Conservation (phyloP, 805 yeast genomes). For the Geotrichum ghanense region DNA sequence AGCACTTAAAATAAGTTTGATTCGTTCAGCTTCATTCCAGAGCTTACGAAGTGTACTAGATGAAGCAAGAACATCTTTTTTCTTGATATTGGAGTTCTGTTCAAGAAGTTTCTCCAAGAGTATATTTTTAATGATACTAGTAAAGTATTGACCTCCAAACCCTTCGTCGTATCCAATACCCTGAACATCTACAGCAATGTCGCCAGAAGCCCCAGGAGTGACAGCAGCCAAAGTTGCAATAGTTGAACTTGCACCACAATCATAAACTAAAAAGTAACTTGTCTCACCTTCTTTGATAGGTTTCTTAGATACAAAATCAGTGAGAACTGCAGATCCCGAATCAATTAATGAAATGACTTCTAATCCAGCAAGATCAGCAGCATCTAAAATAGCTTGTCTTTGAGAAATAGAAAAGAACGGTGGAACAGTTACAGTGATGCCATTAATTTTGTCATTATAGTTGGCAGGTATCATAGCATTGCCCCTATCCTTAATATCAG, state of each 20-base stretch:
- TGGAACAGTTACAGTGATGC: constrained; percentile 70
- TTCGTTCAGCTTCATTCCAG: constrained; percentile 78
- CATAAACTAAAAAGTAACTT: constrained; percentile 64
- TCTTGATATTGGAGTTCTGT: constrained; percentile 20
- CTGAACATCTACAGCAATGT: constrained; percentile 43
- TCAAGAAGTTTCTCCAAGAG: constrained; percentile 48
- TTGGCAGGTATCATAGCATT: constrained; percentile 41
- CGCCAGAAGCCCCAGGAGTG: constrained; percentile 25
- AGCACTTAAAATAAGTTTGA: constrained; percentile 78
- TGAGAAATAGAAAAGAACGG: constrained; percentile 53
- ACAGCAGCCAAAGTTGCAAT: constrained; percentile 75
- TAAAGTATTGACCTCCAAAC: constrained; percentile 69
- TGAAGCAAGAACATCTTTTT: constrained; percentile 22
- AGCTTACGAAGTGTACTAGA: constrained; percentile 55
- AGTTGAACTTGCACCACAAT: constrained; percentile 88
- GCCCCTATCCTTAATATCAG: constrained; percentile 56
- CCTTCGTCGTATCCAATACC: constrained; percentile 58
- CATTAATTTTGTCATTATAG: constrained; percentile 38
- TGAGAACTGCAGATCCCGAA: constrained; percentile 87
- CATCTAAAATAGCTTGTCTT: constrained; percentile 60
- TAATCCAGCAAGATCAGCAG: constrained; percentile 59
- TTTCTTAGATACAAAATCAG: constrained; percentile 60
- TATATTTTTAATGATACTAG: constrained; percentile 50
- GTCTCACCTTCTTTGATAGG: constrained; percentile 32
- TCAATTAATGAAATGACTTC: constrained; percentile 60